Evolutionary conservation across 148 eudicot species (phyloP), one percentile per base, ranked within the genome.

Genomic region (Rhododendron ferrugineum): DNA sequence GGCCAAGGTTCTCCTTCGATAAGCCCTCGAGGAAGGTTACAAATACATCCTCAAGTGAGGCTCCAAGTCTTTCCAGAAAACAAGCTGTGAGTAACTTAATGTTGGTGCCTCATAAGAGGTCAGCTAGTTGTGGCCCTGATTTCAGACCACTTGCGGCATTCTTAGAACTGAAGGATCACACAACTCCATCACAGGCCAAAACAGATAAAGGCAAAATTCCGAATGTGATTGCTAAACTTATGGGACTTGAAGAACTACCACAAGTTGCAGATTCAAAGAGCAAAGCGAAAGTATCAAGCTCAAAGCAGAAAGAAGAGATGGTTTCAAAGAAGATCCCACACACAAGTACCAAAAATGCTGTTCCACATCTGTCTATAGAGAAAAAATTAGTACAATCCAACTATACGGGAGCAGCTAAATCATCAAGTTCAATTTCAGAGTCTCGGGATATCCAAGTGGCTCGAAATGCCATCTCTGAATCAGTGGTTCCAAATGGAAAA

Each of bases 1-100:
- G 90, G 62, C 99, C 98, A 77, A 91, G 91, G 46, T 97, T 95
- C 88, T 97, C 99, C 16, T 97, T 95, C 78, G 99, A 97, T 87
- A 93, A 91, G 85, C 88, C 87, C 13, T 85, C 92, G 49, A 92
- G 87, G 85, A 91, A 74, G 26, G 80, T 11, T 81, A 84, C 85
- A 70, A 88, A 84, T 58, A 82, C 89, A 28, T 83, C 83, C 52
- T 64, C 84, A 34, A 81, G 80, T 62, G 88, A 89, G 36, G 80
- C 60, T 78, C 75, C 81, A n/a, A 86, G 60, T 23, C 46, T 50
- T 56, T 62, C 87, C 50, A 87, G 66, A 87, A 86, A 90, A 73
- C 84, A 83, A 84, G 85, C 46, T 49, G 15, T 79, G 3, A 84
- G 11, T 52, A 85, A 70, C 84, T 79, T 82, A 4, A 83, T 83